Evolutionary conservation across 2,329 filamentous ascomycete species (phyloP), one percentile per base, ranked within the genome.

Genomic region (Aspergillus fischeri): DNA sequence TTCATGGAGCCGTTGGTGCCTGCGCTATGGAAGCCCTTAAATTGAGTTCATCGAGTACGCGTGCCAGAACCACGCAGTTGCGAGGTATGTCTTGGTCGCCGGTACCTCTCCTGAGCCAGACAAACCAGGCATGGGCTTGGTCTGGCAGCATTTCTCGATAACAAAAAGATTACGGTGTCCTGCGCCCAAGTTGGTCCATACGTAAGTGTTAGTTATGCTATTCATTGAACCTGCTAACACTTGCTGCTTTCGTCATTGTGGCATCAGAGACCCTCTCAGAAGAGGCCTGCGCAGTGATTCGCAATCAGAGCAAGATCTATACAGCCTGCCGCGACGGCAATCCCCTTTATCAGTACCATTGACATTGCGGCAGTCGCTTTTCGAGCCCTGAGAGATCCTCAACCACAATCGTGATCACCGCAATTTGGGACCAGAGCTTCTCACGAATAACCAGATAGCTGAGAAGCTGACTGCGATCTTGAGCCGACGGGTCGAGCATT

Each of bases 121-220:
- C 1, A 73, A 73, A 3, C 66, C 68, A 3, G 63, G 66, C 3
- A 70, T 73, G 66, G 75, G 74, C 0, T 58, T 68, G 48, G 70
- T 78, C 24, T 74, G 76, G 53, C 63, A 67, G 32, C 77, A 78
- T 55, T 61, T 25, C 59, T 68, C 8, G 67, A 74, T 63, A 68
- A 77, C 1, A 68, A 72, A 17, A 62, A 1, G 76, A 77, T 52
- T 81, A 75, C 70, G 71, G 72, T 4, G 72, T 79, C 7, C 56
- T 82, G 60, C 64, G 78, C 56, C 77, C 79, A 4, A 78, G 74
- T 17, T 83, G 79, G 77, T 82, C 82, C 56, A 78, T 78, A 68
- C 70, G 77, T 77, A 27, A 24, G 32, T 54, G 21, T 3, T 2
- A 20, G 41, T 53, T 11, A 7, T 35, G 6, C 17, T 35, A 3